Base-by-base conservation (phyloP, 257 asterid genomes). In the Verbascum thapsus region DNA sequence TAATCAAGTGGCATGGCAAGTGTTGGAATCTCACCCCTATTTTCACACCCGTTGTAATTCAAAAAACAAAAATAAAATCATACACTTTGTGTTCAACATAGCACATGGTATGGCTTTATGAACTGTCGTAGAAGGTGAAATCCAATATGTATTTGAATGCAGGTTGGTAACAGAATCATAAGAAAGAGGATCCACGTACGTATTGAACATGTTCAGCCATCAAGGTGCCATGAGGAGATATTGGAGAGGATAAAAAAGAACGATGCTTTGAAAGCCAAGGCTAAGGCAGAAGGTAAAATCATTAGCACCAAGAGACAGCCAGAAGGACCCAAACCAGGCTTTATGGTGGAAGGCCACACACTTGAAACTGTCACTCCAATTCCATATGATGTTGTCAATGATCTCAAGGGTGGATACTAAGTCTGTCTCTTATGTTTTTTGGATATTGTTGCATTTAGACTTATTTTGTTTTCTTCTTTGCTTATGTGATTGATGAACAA, bases 221-320 rank as follows among this genome's bases (percentile, higher is more conserved):
- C 96, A 0, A 78, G 95, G 69, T 89, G 97, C 77, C 80, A 75
- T 0, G 96, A 88, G 74, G 96, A 88, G 43, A 47, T 89, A 26
- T 71, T 45, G 10, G 47, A 66, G 10, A 77, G 96, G 80, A 73
- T 82, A 0, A 89, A 76, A 64, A 77, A 65, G 69, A 86, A 86
- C 12, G 95, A 88, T 42, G 62, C 77, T 11, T 61, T 83, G 73
- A 88, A 88, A 76, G 88, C 88, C 0, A 90, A 79, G 42, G 96
- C 96, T 0, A 86, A 82, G 74, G 85, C 87, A 10, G 76, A 74
- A 55, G 97, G 97, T 30, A 88, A 81, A 19, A 44, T 79, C 5
- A 76, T 89, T 37, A 84, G 97, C 82, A 89, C 94, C 40, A 90
- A 90, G 80, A 90, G 97, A 73, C 88, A 80, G 81, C 95, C 95